Conservation (phyloP, 441 rosid species). For the Cnidoscolus chayamansa region DNA sequence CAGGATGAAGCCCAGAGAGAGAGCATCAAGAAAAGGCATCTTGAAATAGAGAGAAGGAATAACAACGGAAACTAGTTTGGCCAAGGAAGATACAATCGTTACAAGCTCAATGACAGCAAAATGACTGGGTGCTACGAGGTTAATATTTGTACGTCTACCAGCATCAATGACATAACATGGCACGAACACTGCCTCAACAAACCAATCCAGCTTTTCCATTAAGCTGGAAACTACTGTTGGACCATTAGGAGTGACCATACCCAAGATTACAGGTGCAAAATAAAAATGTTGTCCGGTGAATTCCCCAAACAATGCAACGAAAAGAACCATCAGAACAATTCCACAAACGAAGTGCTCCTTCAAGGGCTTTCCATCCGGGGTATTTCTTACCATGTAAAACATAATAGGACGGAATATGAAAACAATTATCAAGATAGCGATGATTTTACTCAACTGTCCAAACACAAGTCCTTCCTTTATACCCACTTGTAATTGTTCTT, state of each 20-base stretch:
- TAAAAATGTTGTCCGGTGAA: slow-evolving; percentile 26
- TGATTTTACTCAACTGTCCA: slow-evolving; percentile 15
- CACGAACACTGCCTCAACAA: slow-evolving; percentile 34
- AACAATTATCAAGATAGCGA: slow-evolving; percentile 12
- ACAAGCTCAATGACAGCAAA: slow-evolving; percentile 18
- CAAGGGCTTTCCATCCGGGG: slow-evolving; percentile 47
- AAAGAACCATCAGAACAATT: slow-evolving; percentile 29
- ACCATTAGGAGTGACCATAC: slow-evolving; percentile 38
- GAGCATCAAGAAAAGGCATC: slow-evolving; percentile 39
- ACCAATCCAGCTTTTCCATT: slow-evolving; percentile 34
- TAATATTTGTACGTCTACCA: slow-evolving; percentile 28
- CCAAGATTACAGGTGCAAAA: slow-evolving; percentile 35
- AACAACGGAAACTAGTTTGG: slow-evolving; percentile 26
- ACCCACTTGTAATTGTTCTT: neutral
- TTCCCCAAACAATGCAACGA: slow-evolving; percentile 26
- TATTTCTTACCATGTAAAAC: slow-evolving; percentile 40
- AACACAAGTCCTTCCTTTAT: neutral
- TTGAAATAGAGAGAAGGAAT: slow-evolving; percentile 32
- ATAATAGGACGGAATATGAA: slow-evolving; percentile 36
- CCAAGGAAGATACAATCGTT: slow-evolving; percentile 18
- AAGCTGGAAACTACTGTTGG: slow-evolving; percentile 35
- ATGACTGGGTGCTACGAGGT: neutral
- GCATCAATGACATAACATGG: slow-evolving; percentile 39
- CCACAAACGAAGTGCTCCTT: slow-evolving; percentile 29
- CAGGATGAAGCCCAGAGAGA: slow-evolving; percentile 38